These are phyloP conservation scores for Spiromastix sp. DNA, from an alignment of 2,329 filamentous ascomycete genomes.

Conservation along the genomic window DNA sequence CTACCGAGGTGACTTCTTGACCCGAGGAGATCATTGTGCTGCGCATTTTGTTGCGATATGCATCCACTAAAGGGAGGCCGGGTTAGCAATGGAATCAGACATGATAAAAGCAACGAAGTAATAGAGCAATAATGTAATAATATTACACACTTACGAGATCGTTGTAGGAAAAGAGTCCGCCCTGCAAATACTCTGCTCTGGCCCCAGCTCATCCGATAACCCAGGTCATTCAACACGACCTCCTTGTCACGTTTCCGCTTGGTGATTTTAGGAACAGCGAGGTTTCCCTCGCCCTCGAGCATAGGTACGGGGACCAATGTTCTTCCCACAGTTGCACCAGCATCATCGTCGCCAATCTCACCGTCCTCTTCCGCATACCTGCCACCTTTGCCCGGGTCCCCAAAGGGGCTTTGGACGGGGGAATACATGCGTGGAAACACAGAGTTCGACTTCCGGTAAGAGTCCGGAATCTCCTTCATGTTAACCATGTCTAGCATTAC, in stretches of 20 bases:
- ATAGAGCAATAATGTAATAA: slow-evolving; percentile 4
- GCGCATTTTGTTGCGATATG: slow-evolving; percentile 85
- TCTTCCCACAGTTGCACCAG: slow-evolving; percentile 25
- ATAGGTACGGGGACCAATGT: slow-evolving; percentile 50
- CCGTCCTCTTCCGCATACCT: slow-evolving; percentile 63
- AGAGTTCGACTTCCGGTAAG: slow-evolving; percentile 79
- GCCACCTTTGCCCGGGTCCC: slow-evolving; percentile 57
- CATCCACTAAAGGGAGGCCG: slow-evolving; percentile 60
- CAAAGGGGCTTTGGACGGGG: slow-evolving; percentile 71
- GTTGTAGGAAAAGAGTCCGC: slow-evolving; percentile 76
- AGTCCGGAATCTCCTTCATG: slow-evolving; percentile 92
- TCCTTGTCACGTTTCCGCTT: slow-evolving; percentile 65
- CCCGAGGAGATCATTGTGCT: slow-evolving; percentile 68
- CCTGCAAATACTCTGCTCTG: slow-evolving; percentile 87
- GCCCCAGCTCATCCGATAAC: slow-evolving; percentile 92
- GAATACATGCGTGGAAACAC: slow-evolving; percentile 90
- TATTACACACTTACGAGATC: slow-evolving; percentile 69
- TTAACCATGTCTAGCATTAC: slow-evolving; percentile 90
- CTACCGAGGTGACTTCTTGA: slow-evolving; percentile 61
- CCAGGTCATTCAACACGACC: slow-evolving; percentile 83
- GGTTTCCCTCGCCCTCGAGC: slow-evolving; percentile 62
- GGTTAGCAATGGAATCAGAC: slow-evolving; percentile 11
- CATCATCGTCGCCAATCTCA: slow-evolving; percentile 17
- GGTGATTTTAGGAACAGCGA: slow-evolving; percentile 65
- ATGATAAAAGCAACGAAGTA: slow-evolving; percentile 9